Conservation (phyloP, 345 rosid species). For the Theobroma cacao region DNA sequence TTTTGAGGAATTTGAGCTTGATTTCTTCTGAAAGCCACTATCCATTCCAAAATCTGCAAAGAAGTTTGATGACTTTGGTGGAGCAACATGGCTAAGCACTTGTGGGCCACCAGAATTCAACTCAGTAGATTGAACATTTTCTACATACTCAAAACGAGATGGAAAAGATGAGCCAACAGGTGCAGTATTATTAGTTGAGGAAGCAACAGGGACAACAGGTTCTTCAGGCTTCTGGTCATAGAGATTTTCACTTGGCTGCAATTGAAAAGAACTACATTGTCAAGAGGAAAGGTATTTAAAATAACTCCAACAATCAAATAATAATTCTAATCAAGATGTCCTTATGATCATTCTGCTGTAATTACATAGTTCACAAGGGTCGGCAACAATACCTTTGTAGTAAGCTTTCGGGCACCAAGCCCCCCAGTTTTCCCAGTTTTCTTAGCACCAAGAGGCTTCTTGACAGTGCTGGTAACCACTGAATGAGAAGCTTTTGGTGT, state of each 20-base stretch:
- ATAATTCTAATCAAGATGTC: neutral
- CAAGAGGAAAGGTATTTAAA: neutral
- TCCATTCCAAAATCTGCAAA: slow-evolving; percentile 94
- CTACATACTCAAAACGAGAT: slow-evolving; percentile 95
- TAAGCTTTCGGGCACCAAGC: slow-evolving; percentile 88
- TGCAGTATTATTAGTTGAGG: slow-evolving; percentile 46
- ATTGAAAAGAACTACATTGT: neutral
- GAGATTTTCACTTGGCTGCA: slow-evolving; percentile 74
- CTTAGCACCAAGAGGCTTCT: slow-evolving; percentile 87
- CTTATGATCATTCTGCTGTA: neutral
- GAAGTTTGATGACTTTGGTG: slow-evolving; percentile 89
- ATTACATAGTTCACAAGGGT: neutral
- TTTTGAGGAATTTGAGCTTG: slow-evolving; percentile 60
- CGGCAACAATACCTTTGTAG: slow-evolving; percentile 53
- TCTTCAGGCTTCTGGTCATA: slow-evolving; percentile 99
- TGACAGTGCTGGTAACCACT: slow-evolving; percentile 50
- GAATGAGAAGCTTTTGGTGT: slow-evolving; percentile 55
- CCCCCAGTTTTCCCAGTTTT: slow-evolving; percentile 76
- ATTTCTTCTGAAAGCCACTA: slow-evolving; percentile 61
- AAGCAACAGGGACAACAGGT: slow-evolving; percentile 51
- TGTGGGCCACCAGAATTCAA: slow-evolving; percentile 56
- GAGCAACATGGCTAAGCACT: slow-evolving; percentile 83
- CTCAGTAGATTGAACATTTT: slow-evolving; percentile 55
- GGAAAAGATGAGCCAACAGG: slow-evolving; percentile 53
- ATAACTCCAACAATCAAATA: neutral